Conservation (phyloP, 179 eudicot species). For the Spergularia azorica region DNA sequence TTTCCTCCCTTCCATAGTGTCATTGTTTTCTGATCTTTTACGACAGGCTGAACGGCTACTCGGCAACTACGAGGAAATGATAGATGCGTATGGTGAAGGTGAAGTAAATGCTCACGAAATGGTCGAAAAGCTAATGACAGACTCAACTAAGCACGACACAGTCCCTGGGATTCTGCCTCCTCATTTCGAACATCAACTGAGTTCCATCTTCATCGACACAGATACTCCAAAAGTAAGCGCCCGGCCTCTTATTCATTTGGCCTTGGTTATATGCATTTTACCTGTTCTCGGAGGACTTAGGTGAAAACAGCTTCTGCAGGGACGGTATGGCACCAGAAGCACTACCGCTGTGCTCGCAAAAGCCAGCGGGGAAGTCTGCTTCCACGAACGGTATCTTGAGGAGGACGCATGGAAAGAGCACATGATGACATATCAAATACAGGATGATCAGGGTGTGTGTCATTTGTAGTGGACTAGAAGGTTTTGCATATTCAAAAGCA, state of each 20-base stretch:
- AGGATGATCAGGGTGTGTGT: background rate
- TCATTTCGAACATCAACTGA: constrained; percentile 54
- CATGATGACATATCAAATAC: constrained; percentile 27
- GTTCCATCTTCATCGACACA: constrained; percentile 69
- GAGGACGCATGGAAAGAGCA: constrained; percentile 44
- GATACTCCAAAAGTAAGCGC: constrained; percentile 51
- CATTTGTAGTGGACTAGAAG: too few species aligned
- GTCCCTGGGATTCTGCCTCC: constrained; percentile 51
- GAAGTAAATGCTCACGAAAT: constrained; percentile 54
- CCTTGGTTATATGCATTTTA: background rate
- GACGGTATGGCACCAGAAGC: constrained; percentile 55
- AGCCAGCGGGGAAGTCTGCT: constrained; percentile 34
- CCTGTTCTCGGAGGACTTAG: background rate
- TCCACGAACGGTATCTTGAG: constrained; percentile 42
- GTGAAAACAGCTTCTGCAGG: constrained; percentile 15
- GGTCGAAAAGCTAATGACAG: constrained; percentile 70
- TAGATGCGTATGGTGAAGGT: constrained; percentile 30
- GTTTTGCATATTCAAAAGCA: too few species aligned
- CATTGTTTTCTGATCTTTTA: background rate
- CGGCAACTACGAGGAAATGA: constrained; percentile 43
- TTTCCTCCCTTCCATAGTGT: background rate
- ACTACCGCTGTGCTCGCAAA: constrained; percentile 36
- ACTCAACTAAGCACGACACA: constrained; percentile 53
- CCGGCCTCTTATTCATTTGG: background rate
- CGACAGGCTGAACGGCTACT: constrained; percentile 56